Base-by-base conservation (phyloP, 1,284 basidiomycete species). In the Lentinus polychrous region DNA sequence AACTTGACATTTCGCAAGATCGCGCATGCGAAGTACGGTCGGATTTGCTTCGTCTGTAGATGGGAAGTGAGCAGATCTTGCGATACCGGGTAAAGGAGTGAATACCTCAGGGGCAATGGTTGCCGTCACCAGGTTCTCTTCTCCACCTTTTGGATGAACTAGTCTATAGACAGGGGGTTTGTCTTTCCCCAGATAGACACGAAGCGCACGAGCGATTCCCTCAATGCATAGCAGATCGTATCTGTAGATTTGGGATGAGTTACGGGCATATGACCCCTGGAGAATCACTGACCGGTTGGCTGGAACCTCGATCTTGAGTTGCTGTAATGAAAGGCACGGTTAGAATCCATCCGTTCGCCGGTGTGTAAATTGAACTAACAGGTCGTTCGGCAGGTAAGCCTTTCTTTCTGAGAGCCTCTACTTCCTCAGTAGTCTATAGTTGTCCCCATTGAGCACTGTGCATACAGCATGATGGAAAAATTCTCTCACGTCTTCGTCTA, bases 181-280 rank as follows among this genome's bases (percentile, higher is more conserved):
- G 42, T 78, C 73, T 63, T 86, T 82, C 39, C 82, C 79, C 38
- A 97, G 73, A 78, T 95, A 99, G 55, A 91, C 80, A 18, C 83
- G 81, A 48, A 99, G 78, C 6, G 87, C 91, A 17, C 92, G 81
- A 17, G 93, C 80, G 60, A 99, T 91, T 49, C 96, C 96, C 70
- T 99, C 96, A 60, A 96, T 86, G 65, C 96, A 99, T 42, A 99
- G 81, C 17, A 99, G 77, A 72, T 99, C 96, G 64, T 99, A 98
- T 78, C 94, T 94, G 65, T 35, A 57, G n/a, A n/a, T n/a, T n/a
- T n/a, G n/a, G n/a, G n/a, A n/a, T n/a, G n/a, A n/a, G n/a, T n/a
- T n/a, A n/a, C n/a, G n/a, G n/a, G n/a, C n/a, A n/a, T n/a, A n/a
- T n/a, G n/a, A n/a, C 32, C 20, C 48, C 32, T 12, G 23, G n/a